A percentile compares a stretch with the other conserved stretches of the same genome.
Evolutionary conservation across 805 yeast genomes (phyloP).

Genomic region (Pichia pseudocactophila): DNA sequence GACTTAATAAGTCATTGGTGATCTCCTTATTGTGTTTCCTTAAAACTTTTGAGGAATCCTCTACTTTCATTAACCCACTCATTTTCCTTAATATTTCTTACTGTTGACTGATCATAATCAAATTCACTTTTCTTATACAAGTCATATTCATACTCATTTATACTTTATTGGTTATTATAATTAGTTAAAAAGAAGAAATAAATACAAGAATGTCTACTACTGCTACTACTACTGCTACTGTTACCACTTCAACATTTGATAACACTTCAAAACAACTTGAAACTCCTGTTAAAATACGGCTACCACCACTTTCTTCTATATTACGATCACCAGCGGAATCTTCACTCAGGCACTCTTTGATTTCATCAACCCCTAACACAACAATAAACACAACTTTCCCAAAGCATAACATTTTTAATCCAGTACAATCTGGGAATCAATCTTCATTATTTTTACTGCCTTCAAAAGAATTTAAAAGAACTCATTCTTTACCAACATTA

Average conservation of each 20-base stretch:
- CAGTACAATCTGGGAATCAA: no score
- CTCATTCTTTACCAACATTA: conserved; percentile 18
- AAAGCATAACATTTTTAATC: neutral
- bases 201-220: neutral
- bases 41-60: no score
- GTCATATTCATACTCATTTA: no score
- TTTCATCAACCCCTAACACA: neutral
- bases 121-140: no score
- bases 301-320: conserved; percentile 8
- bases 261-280: neutral
- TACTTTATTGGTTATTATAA: no score
- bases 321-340: conserved; percentile 5
- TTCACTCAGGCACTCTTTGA: conserved; percentile 2
- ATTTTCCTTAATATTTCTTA: no score
- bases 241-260: neutral
- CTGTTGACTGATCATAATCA: no score
- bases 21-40: no score
- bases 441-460: neutral
- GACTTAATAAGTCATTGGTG: neutral
- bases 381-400: neutral
- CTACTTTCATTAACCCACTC: no score
- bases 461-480: neutral
- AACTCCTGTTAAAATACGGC: neutral
- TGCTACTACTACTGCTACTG: neutral
- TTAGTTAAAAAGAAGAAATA: no score